phyloP scores from a whole-genome alignment of 352 stramenopile species.

The Globisporangium okanoganense region DNA sequence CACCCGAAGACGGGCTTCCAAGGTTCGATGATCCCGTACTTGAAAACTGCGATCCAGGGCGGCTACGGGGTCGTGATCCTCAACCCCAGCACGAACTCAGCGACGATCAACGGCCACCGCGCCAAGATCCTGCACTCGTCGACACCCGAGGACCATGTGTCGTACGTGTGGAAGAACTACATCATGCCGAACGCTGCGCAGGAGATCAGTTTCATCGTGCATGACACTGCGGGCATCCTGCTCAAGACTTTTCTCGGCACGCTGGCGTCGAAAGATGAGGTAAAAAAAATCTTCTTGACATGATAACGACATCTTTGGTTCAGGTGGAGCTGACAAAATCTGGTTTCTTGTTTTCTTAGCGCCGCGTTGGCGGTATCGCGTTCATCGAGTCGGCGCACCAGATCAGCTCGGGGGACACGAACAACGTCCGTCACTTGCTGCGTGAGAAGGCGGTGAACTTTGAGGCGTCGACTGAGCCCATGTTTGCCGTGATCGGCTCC shows the following conservation, averaged over 20 bases:
- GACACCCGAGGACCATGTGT: constrained; percentile 71
- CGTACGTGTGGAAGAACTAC: constrained; percentile 88
- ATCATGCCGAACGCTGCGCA: constrained; percentile 74
- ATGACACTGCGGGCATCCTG: constrained; percentile 63
- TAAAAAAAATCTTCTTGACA: not conserved
- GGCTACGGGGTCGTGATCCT: constrained; percentile 79
- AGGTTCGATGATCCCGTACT: constrained; percentile 85
- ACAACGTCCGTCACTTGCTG: constrained; percentile 52
- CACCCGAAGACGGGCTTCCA: constrained; percentile 81
- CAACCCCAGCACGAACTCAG: constrained; percentile 82
- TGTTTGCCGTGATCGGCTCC: constrained; percentile 80
- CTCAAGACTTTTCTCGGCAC: constrained; percentile 70
- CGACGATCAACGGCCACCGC: constrained; percentile 72
- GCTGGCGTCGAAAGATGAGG: constrained; percentile 50
- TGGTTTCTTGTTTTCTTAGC: not conserved
- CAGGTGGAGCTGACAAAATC: not conserved
- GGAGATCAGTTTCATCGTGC: constrained; percentile 84
- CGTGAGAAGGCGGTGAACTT: constrained; percentile 80
- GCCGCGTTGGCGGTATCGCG: constrained; percentile 69
- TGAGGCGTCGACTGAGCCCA: constrained; percentile 72
- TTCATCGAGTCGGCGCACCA: constrained; percentile 85
- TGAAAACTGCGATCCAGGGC: constrained; percentile 82
- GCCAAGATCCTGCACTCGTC: constrained; percentile 80
- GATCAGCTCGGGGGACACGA: constrained; percentile 51
- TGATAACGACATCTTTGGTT: no score